Conservation (phyloP, 2,329 filamentous ascomycete genomes). For the Cytospora chrysosperma region DNA sequence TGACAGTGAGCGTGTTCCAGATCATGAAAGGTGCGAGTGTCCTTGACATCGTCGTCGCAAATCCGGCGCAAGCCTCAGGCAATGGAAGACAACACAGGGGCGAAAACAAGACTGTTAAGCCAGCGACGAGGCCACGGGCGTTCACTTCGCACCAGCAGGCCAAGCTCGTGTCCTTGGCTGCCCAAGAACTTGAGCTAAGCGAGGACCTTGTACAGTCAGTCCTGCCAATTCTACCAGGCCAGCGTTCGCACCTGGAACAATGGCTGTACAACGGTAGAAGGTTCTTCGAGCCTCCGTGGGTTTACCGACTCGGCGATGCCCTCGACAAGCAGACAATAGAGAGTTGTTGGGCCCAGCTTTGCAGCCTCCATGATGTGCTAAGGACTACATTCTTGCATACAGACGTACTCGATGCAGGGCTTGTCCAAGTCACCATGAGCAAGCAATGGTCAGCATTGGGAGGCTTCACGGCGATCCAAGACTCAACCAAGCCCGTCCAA, state of each 20-base stretch:
- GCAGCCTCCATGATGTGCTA: constrained; percentile 19
- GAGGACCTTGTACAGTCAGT: constrained; percentile 23
- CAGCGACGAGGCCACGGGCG: neutral
- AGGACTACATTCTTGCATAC: constrained; percentile 23
- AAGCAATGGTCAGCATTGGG: constrained; percentile 2
- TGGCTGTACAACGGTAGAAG: constrained; percentile 29
- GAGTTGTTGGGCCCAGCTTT: constrained; percentile 19
- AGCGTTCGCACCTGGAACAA: constrained; percentile 26
- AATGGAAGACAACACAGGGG: neutral
- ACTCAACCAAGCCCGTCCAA: neutral
- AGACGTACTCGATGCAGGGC: neutral
- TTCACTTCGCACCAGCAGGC: constrained; percentile 5
- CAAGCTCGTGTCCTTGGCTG: neutral
- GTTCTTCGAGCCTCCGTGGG: constrained; percentile 32
- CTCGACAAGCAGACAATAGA: constrained; percentile 17
- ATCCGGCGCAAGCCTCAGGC: neutral
- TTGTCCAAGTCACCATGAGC: constrained; percentile 22
- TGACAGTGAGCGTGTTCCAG: constrained; percentile 27
- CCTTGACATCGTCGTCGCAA: constrained; percentile 18
- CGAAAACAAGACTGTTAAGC: neutral
- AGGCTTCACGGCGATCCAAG: constrained; percentile 2
- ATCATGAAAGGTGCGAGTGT: constrained; percentile 28
- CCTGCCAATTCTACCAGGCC: constrained; percentile 26
- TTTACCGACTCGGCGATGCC: constrained; percentile 26
- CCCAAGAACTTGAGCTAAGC: neutral